These are phyloP conservation scores for Thozetella sp. DNA, from an alignment of 495 filamentous ascomycete genomes.

Conservation along the genomic window DNA sequence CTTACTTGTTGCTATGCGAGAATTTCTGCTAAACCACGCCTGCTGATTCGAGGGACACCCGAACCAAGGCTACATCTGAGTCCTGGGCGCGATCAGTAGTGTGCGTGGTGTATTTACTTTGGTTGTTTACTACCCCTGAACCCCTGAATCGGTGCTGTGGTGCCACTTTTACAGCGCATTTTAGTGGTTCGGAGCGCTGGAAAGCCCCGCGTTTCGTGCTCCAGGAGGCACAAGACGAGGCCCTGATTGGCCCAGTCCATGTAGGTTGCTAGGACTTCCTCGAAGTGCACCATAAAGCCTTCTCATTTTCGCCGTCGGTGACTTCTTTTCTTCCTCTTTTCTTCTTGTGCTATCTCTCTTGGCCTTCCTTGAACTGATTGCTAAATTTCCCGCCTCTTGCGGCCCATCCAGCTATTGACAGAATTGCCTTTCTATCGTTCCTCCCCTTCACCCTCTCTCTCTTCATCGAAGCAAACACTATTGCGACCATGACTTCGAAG, in stretches of 20 bases:
- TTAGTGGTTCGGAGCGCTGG: background rate
- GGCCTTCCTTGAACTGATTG: background rate
- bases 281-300: background rate
- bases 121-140: background rate
- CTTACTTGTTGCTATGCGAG: too few relatives aligned
- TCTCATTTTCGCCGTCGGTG: background rate
- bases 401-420: too few relatives aligned
- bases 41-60: too few relatives aligned
- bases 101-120: background rate
- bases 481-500: slow-evolving; percentile 15
- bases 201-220: too few relatives aligned
- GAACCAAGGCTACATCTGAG: too few relatives aligned
- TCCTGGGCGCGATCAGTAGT: too few relatives aligned
- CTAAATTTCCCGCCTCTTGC: background rate
- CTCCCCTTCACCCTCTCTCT: background rate
- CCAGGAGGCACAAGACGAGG: too few relatives aligned
- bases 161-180: background rate
- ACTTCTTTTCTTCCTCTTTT: background rate
- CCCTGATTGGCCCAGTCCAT: too few relatives aligned
- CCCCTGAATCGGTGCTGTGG: background rate
- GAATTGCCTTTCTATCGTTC: background rate
- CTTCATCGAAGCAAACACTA: background rate
- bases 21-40: too few relatives aligned
- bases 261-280: too few relatives aligned
- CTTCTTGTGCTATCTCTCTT: background rate